phyloP scores from a whole-genome alignment of 192 early-diverging fungal genomes.

The Coemansia sp. region DNA sequence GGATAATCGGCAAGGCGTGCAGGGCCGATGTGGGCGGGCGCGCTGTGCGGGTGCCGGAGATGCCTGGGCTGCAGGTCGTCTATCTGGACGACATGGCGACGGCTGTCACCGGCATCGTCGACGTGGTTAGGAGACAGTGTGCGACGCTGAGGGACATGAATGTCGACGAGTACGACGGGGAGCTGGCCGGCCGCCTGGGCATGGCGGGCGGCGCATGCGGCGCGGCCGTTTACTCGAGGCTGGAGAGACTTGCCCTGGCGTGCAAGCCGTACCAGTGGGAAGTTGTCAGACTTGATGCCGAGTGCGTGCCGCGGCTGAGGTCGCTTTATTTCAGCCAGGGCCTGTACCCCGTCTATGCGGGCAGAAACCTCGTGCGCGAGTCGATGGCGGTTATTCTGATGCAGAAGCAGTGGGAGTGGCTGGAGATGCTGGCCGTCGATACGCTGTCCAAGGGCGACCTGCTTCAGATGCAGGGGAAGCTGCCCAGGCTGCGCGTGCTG shows the following conservation, averaged over 20 bases:
- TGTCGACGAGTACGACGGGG: slow-evolving; percentile 11
- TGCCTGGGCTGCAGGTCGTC: slow-evolving; percentile 11
- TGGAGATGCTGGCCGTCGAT: slow-evolving; percentile 22
- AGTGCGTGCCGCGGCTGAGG: slow-evolving; percentile 7
- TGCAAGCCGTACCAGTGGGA: background rate
- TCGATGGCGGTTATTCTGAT: slow-evolving; percentile 2
- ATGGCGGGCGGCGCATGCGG: background rate
- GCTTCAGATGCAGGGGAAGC: background rate
- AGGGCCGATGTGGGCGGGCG: background rate
- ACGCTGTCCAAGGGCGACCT: slow-evolving; percentile 17
- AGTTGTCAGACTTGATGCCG: slow-evolving; percentile 7
- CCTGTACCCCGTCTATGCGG: slow-evolving; percentile 10
- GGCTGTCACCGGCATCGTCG: background rate
- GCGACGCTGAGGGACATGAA: slow-evolving; percentile 22
- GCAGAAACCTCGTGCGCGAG: slow-evolving; percentile 9
- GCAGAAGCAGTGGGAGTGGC: slow-evolving; percentile 1
- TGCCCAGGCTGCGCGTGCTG: slow-evolving; percentile 18
- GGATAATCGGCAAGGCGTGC: slow-evolving; percentile 24
- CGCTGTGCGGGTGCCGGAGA: background rate
- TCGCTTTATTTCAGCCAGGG: slow-evolving; percentile 27
- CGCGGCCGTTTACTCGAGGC: slow-evolving; percentile 4
- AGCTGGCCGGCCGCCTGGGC: slow-evolving; percentile 1
- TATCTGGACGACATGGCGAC: slow-evolving; percentile 12
- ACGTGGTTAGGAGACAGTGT: slow-evolving; percentile 5
- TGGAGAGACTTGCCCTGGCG: slow-evolving; percentile 28